A percentile compares a stretch with the other conserved stretches of the same genome.
Conservation (phyloP, 176 grass and related monocot species). For the Metroxylon sagu region DNA sequence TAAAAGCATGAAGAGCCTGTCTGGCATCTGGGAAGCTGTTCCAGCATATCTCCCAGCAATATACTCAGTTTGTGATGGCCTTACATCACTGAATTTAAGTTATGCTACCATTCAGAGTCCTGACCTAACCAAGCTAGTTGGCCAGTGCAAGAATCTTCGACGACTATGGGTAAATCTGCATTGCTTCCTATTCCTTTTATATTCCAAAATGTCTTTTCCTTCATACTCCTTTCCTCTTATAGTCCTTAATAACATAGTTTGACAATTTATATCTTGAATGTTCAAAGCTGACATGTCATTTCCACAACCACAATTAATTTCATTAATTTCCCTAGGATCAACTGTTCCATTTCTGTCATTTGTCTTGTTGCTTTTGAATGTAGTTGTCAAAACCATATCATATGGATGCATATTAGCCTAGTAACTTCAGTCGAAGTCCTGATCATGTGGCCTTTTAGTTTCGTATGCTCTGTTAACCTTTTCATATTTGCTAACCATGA, state of each 20-base stretch:
- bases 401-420: no score
- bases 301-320: no score
- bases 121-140: constrained; percentile 43
- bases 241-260: background rate
- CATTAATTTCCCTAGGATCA: no score
- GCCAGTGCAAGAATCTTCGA: constrained; percentile 39
- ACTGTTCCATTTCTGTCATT: constrained; percentile 1
- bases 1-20: constrained; percentile 51
- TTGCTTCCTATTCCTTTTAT: background rate
- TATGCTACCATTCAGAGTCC: constrained; percentile 32
- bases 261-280: no score
- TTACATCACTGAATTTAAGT: constrained; percentile 58
- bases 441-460: no score
- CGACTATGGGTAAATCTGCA: constrained; percentile 47
- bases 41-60: constrained; percentile 17
- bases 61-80: constrained; percentile 29
- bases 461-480: no score
- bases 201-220: background rate
- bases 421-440: no score
- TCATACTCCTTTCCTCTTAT: background rate
- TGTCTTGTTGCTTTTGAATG: constrained; percentile 10
- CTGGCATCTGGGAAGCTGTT: constrained; percentile 58
- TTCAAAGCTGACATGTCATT: no score
- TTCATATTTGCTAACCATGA: no score
- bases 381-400: no score